A percentile compares a stretch with the other conserved stretches of the same genome.
phyloP scores from a whole-genome alignment of 2,329 filamentous ascomycete species.

The Cladosporium sphaerospermum region DNA sequence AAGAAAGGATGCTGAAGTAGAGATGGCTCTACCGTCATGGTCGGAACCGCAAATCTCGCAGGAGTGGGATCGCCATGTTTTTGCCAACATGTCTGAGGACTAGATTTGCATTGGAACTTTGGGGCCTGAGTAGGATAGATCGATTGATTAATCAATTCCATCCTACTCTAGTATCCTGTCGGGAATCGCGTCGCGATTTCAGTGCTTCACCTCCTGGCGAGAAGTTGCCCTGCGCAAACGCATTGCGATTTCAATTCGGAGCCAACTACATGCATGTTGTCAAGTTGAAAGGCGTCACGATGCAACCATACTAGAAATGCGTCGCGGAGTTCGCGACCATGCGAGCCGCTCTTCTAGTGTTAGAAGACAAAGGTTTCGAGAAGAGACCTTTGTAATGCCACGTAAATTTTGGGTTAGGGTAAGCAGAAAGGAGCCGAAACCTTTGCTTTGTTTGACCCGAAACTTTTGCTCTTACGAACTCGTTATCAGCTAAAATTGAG shows the following conservation, averaged over 20 bases:
- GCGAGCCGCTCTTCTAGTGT: no score
- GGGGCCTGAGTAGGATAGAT: no score
- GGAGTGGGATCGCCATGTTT: no score
- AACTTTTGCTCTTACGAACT: not conserved
- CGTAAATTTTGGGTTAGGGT: not conserved
- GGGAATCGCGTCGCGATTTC: not conserved
- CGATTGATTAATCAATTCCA: no score
- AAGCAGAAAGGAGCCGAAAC: not conserved
- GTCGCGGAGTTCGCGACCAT: not conserved
- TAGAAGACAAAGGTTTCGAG: not conserved
- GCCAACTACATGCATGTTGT: not conserved
- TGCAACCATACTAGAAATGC: not conserved
- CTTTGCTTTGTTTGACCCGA: not conserved
- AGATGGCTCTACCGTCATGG: no score
- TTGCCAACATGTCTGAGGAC: no score
- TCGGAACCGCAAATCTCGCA: no score
- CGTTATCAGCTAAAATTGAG: not conserved
- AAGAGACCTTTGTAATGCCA: not conserved
- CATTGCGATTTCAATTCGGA: not conserved
- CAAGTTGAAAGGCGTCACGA: not conserved
- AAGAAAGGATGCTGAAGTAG: no score
- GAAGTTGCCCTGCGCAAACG: not conserved
- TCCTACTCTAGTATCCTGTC: conserved; percentile 3
- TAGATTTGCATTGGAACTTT: no score
- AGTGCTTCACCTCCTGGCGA: not conserved